Evolutionary conservation across 169 alveolate species (phyloP).

Genomic region (Plasmodium fragile): DNA sequence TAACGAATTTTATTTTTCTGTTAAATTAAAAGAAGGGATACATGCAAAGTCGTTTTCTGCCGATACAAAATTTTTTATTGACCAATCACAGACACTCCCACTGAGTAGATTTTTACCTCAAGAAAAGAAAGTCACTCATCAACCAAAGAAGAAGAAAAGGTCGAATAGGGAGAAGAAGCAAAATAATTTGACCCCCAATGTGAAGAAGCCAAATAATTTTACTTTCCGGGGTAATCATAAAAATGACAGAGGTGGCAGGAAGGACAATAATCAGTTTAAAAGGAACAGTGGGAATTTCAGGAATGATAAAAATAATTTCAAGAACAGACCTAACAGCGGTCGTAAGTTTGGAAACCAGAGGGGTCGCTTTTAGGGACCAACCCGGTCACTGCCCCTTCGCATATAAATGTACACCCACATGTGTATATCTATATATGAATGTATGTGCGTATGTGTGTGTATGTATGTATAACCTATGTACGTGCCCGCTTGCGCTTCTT

Average conservation of each 20-base stretch:
- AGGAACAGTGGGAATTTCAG: conserved; percentile 80
- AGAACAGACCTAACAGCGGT: conserved; percentile 42
- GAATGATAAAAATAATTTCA: conserved; percentile 51
- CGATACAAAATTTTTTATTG: conserved; percentile 86
- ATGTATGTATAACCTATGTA: not conserved
- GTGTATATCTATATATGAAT: conserved; percentile 32
- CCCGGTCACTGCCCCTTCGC: not conserved
- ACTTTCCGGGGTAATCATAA: conserved; percentile 78
- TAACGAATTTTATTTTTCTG: conserved; percentile 91
- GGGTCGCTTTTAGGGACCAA: conserved; percentile 39
- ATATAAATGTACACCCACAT: not conserved
- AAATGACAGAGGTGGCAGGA: conserved; percentile 70
- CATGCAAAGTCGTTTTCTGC: conserved; percentile 88
- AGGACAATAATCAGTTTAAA: conserved; percentile 58
- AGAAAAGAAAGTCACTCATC: conserved; percentile 42
- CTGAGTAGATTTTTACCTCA: conserved; percentile 88
- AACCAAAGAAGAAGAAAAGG: conserved; percentile 76
- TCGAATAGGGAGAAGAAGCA: conserved; percentile 80
- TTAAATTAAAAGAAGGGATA: conserved; percentile 89
- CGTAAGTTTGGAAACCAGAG: conserved; percentile 56
- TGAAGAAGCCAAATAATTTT: conserved; percentile 76
- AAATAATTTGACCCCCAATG: conserved; percentile 20
- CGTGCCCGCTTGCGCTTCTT: not conserved
- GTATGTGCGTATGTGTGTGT: not conserved
- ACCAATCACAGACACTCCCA: conserved; percentile 91